Base-by-base conservation (phyloP, 495 filamentous ascomycete species). In the Penicillium coffeae region DNA sequence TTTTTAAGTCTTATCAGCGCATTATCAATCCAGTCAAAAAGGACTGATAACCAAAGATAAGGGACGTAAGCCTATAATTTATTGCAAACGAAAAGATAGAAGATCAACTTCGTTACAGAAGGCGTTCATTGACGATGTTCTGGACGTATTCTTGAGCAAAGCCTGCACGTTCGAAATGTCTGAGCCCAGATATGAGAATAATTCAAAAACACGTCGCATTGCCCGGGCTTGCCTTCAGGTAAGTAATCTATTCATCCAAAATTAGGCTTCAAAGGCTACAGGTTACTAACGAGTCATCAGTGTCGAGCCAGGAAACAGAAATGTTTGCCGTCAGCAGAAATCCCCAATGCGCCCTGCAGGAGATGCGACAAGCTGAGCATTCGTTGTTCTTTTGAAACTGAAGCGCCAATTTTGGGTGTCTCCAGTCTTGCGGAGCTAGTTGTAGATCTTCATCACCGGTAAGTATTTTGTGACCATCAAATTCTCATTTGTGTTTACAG, bases 221-320 rank as follows among this genome's bases (percentile, higher is more conserved):
- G 30, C 50, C 21, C 44, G 50, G 10, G 50, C 50, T 8, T 52
- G 50, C 25, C 45, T 52, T 18, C 50, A 52, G 33, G 50, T 52
- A 27, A 16, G 50, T 7, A 14, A 27, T 22, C 6, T 5, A 16
- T 21, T 25, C 3, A 2, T 16, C 13, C 8, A 5, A 8, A 21
- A 12, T 16, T 3, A 38, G 16, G 15, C 10, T 13, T 12, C 21
- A 48, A 21, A n/a, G 12, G 14, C 21, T 3, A 47, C n/a, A 38
- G n/a, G n/a, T n/a, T n/a, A n/a, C n/a, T n/a, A n/a, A n/a, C n/a
- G n/a, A n/a, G n/a, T n/a, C n/a, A n/a, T n/a, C n/a, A 57, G 54
- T 57, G 54, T 42, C 54, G 54, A 8, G 54, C 54, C 21, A 48
- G 54, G 16, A 57, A 57, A 18, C 54, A 57, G 36, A 35, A 42